phyloP scores from a whole-genome alignment of 306 rosid species.

The Medicago truncatula region DNA sequence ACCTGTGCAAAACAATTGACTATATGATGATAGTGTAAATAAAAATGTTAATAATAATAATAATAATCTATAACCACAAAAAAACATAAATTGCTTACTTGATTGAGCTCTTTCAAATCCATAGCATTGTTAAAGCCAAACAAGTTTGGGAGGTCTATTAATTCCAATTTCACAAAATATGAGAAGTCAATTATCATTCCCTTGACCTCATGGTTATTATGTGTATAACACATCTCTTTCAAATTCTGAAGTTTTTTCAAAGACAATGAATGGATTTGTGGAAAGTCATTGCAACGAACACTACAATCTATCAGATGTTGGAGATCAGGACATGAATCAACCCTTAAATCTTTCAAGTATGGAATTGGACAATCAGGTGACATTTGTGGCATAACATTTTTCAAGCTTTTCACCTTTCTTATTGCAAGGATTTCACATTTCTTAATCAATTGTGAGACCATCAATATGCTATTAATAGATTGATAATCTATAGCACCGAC shows the following conservation, averaged over 20 bases:
- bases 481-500: not conserved
- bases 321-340: slow-evolving; percentile 3
- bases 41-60: not conserved
- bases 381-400: slow-evolving; percentile 15
- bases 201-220: not conserved
- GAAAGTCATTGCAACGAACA: not conserved
- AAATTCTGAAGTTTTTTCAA: not conserved
- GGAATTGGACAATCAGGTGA: not conserved
- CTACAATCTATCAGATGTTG: not conserved
- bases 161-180: not conserved
- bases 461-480: not conserved
- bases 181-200: not conserved
- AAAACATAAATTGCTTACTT: not conserved
- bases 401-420: not conserved
- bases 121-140: not conserved
- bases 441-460: not conserved
- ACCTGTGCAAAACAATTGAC: too few relatives aligned
- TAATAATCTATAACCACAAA: not conserved
- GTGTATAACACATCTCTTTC: not conserved
- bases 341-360: too few relatives aligned
- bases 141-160: not conserved
- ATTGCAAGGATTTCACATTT: slow-evolving; percentile 34
- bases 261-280: slow-evolving; percentile 4
- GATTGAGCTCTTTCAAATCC: not conserved
- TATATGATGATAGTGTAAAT: too few relatives aligned